phyloP scores from a whole-genome alignment of 2,329 filamentous ascomycete genomes.

The Biscogniauxia marginata region DNA sequence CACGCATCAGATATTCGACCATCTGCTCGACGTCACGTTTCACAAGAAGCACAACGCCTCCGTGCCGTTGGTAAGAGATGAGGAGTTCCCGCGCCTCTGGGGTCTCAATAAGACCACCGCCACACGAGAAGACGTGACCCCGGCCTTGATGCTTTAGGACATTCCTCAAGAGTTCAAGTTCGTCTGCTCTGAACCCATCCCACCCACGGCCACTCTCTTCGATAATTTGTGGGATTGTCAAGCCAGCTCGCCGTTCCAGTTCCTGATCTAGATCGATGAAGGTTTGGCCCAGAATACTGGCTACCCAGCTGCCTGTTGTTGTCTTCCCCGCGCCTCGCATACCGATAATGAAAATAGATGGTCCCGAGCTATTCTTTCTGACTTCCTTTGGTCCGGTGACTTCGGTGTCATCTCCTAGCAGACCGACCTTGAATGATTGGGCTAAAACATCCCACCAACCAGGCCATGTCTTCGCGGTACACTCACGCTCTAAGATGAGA shows the following conservation, averaged over 20 bases:
- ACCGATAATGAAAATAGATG: slow-evolving; percentile 89
- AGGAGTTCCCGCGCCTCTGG: slow-evolving; percentile 76
- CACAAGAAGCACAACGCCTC: slow-evolving; percentile 83
- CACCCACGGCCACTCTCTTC: slow-evolving; percentile 66
- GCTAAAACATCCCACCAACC: slow-evolving; percentile 95
- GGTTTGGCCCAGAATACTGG: slow-evolving; percentile 69
- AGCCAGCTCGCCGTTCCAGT: slow-evolving; percentile 70
- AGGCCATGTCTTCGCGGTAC: slow-evolving; percentile 96
- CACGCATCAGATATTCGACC: slow-evolving; percentile 81
- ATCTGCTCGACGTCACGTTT: slow-evolving; percentile 86
- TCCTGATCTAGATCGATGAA: slow-evolving; percentile 87
- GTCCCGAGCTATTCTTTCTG: slow-evolving; percentile 43
- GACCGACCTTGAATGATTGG: slow-evolving; percentile 69
- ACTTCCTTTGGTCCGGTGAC: slow-evolving; percentile 27
- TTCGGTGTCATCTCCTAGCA: slow-evolving; percentile 70
- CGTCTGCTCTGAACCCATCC: slow-evolving; percentile 82
- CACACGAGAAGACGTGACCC: slow-evolving; percentile 86
- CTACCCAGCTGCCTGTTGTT: slow-evolving; percentile 85
- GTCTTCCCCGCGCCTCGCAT: slow-evolving; percentile 98
- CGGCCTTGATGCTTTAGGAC: slow-evolving; percentile 72
- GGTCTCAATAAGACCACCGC: slow-evolving; percentile 88
- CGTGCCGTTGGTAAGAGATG: slow-evolving; percentile 67
- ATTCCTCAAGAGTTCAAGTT: slow-evolving; percentile 70
- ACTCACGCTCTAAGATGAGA: slow-evolving; percentile 84
- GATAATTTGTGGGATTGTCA: slow-evolving; percentile 85